Evolutionary conservation across 192 early-diverging fungal species (phyloP), one percentile per base, ranked within the genome.

Genomic region (Coemansia sp.): DNA sequence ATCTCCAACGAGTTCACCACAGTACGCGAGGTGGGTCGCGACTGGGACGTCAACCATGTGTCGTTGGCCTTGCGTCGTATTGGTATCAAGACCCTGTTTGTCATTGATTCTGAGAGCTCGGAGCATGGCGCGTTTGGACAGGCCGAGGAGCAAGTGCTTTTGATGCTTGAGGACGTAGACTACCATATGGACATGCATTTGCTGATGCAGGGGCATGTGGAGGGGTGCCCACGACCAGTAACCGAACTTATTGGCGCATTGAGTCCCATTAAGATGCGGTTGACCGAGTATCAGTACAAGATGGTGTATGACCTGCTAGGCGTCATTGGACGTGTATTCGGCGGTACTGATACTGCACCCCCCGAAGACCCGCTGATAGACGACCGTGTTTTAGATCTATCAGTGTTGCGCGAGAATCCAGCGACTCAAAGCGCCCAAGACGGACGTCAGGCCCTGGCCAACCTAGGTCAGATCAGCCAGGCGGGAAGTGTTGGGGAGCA

Each of bases 151-250:
- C 78, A 89, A 71, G 67, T 75, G n/a, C 76, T 90, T 46, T 88
- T 92, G 65, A 95, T 99, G 42, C 84, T 97, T 5, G 91, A 96
- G 51, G 91, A 97, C 72, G 89, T 96, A 8, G 91, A 94, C 76
- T 85, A 77, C 74, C 55, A 63, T 22, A 85, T 97, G 42, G 86
- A 88, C 46, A 87, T 96, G 59, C 87, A 87, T 41, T 85, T 95
- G 31, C 76, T 86, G 40, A 87, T 85, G n/a, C 73, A 84, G 5
- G 83, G 84, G 9, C 87, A 88, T 52, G 82, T 87, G 42, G 69
- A 76, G 24, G 89, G 86, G 20, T 79, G 86, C 33, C 40, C 70
- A 5, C 82, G 89, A 16, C 89, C 90, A 0, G 89, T 88, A 16
- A 88, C 87, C 47, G 86, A 89, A 73, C 78, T 96, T 51, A 63